Evolutionary conservation across 768 basidiomycete species (phyloP).

Genomic region (Sporobolomyces roseus): DNA sequence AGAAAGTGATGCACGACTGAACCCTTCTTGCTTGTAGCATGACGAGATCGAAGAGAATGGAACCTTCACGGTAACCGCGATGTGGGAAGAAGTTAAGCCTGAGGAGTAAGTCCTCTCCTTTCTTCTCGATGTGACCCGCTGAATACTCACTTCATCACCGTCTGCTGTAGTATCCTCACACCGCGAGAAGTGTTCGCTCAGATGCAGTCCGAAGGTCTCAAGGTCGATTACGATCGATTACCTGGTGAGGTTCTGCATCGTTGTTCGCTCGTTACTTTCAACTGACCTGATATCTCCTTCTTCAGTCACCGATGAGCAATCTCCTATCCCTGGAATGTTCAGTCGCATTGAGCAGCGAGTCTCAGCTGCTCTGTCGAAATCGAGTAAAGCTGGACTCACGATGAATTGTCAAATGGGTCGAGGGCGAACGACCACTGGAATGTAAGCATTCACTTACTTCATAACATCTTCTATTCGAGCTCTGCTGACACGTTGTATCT

Average conservation of each 20-base stretch:
- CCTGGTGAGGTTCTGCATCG: too few species aligned
- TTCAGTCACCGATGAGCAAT: slow-evolving; percentile 98
- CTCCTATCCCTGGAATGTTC: slow-evolving; percentile 83
- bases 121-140: not conserved
- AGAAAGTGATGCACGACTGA: not conserved
- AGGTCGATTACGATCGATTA: slow-evolving; percentile 52
- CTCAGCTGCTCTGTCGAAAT: slow-evolving; percentile 49
- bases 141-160: not conserved
- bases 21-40: slow-evolving; percentile 51
- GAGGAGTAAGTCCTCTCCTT: slow-evolving; percentile 24
- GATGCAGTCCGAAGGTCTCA: slow-evolving; percentile 62
- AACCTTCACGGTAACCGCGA: slow-evolving; percentile 80
- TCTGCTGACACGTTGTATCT: slow-evolving; percentile 44
- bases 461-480: too few species aligned
- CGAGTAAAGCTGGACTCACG: not conserved
- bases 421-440: slow-evolving; percentile 82
- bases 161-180: slow-evolving; percentile 78
- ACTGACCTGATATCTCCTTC: too few species aligned
- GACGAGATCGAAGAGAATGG: slow-evolving; percentile 92
- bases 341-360: slow-evolving; percentile 73
- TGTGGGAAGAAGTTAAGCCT: slow-evolving; percentile 77
- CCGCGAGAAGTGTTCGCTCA: slow-evolving; percentile 52
- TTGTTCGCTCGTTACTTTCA: too few species aligned
- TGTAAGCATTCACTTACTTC: slow-evolving; percentile 47
- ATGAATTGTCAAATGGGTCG: slow-evolving; percentile 88